Evolutionary conservation across 441 rosid species (phyloP).

Genomic region (Erodium moschatum): DNA sequence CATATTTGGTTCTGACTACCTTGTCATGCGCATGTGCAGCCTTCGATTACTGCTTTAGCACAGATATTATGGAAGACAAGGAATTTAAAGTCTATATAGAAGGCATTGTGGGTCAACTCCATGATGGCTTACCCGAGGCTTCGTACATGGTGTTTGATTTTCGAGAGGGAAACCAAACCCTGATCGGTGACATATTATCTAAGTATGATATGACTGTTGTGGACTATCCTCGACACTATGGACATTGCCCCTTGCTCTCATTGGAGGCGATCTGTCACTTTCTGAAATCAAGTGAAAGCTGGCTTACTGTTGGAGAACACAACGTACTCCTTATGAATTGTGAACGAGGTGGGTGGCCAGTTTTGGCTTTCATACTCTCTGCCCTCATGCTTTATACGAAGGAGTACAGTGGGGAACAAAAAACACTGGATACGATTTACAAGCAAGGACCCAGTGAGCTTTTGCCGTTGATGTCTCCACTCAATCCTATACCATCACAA

Average conservation of each 20-base stretch:
- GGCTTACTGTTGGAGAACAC: constrained; percentile 64
- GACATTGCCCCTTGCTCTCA: constrained; percentile 74
- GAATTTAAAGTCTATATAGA: constrained; percentile 49
- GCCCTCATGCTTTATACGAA: constrained; percentile 65
- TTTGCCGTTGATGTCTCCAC: constrained; percentile 55
- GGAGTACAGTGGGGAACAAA: constrained; percentile 59
- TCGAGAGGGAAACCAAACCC: constrained; percentile 56
- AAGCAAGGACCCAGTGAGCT: constrained; percentile 80
- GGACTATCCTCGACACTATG: constrained; percentile 84
- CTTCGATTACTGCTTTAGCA: constrained; percentile 71
- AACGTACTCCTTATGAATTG: constrained; percentile 73
- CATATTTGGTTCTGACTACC: not conserved
- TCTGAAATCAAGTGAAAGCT: constrained; percentile 71
- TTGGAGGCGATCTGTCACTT: constrained; percentile 74
- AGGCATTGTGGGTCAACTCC: constrained; percentile 55
- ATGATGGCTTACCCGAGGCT: constrained; percentile 48
- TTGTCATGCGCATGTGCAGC: constrained; percentile 29
- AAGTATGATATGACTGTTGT: constrained; percentile 75
- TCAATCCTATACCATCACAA: constrained; percentile 80
- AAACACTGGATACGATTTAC: constrained; percentile 74
- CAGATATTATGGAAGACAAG: constrained; percentile 46
- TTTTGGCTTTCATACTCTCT: constrained; percentile 86
- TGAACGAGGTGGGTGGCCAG: constrained; percentile 85
- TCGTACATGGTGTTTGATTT: constrained; percentile 86
- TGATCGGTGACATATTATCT: constrained; percentile 41